These are phyloP conservation scores for Nemophila menziesii DNA, from an alignment of 257 asterid genomes.

Conservation along the genomic window DNA sequence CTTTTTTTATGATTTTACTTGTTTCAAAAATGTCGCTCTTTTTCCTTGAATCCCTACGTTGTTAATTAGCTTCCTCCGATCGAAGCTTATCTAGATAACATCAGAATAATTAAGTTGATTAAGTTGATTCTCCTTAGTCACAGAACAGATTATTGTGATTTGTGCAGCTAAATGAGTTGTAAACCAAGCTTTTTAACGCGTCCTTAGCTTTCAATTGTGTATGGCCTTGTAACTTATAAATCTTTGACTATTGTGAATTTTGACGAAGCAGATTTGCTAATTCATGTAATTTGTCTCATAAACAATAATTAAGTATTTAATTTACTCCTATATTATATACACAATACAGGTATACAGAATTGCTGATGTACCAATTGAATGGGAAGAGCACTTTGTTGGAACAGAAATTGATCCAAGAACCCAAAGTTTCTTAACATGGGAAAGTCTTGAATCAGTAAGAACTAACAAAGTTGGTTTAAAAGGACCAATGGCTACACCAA, in stretches of 20 bases:
- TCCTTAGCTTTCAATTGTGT: no score
- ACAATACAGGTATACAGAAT: slow-evolving; percentile 53
- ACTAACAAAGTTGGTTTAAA: slow-evolving; percentile 72
- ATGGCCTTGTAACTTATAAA: no score
- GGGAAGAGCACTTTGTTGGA: slow-evolving; percentile 93
- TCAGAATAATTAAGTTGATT: no score
- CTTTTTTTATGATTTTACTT: no score
- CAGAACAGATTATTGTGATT: no score
- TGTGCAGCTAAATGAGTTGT: no score
- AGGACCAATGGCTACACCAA: slow-evolving; percentile 97
- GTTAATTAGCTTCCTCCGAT: no score
- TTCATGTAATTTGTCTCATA: not conserved
- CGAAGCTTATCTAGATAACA: no score
- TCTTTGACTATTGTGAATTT: not conserved
- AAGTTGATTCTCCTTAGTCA: no score
- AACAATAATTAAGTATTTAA: no score
- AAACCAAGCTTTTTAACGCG: no score
- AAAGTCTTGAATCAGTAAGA: slow-evolving; percentile 83
- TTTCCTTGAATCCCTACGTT: no score
- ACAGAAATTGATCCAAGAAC: slow-evolving; percentile 75
- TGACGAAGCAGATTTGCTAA: not conserved
- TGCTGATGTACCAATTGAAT: slow-evolving; percentile 78
- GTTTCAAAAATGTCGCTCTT: not conserved
- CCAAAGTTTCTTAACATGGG: slow-evolving; percentile 89
- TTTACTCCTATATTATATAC: not conserved